Conservation (phyloP, 2,329 filamentous ascomycete genomes). For the Diaporthe sp. region DNA sequence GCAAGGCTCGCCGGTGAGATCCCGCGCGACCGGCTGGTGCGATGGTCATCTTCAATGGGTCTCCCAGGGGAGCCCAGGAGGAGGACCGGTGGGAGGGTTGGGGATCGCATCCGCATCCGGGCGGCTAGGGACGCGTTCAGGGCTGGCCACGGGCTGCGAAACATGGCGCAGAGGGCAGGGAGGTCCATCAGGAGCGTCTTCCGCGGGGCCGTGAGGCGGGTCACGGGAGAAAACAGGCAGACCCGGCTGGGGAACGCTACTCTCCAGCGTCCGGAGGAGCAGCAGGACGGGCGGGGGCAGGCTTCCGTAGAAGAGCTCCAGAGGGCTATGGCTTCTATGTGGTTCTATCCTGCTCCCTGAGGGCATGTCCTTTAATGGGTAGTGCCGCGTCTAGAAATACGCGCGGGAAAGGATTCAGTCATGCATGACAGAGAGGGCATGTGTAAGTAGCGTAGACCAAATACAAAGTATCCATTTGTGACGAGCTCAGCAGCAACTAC, state of each 20-base stretch:
- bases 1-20: neutral
- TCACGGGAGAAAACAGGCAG: neutral
- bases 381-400: neutral
- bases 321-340: neutral
- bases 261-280: neutral
- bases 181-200: neutral
- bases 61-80: too few relatives aligned
- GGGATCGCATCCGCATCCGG: neutral
- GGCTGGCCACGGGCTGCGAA: neutral
- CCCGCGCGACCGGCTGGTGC: too few relatives aligned
- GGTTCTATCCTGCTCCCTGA: neutral
- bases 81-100: neutral
- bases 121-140: neutral
- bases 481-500: too few relatives aligned
- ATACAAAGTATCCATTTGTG: too few relatives aligned
- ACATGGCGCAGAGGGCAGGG: neutral
- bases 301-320: neutral
- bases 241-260: neutral
- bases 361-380: rapidly evolving
- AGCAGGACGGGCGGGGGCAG: neutral
- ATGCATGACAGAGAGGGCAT: neutral
- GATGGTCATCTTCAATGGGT: neutral
- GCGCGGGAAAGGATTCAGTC: too few relatives aligned
- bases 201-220: neutral
- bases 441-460: neutral